Percentiles rank a stretch among this genome's conserved stretches.
Evolutionary conservation across 768 basidiomycete genomes (phyloP).

Genomic region (Mycena indigotica): DNA sequence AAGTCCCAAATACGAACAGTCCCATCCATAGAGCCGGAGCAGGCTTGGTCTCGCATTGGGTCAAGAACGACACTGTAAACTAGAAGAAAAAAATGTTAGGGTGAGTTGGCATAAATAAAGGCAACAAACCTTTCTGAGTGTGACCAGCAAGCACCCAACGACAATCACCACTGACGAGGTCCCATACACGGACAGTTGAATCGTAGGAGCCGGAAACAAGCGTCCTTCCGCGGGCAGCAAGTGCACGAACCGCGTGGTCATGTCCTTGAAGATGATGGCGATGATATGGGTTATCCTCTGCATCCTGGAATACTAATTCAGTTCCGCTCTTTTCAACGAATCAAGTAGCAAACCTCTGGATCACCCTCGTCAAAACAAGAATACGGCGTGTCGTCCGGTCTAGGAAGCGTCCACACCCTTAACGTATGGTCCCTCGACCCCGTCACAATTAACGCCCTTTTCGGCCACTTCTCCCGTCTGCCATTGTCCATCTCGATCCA

Average conservation of each 20-base stretch:
- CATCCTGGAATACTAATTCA: conserved; percentile 56
- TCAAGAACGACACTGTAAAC: conserved; percentile 97
- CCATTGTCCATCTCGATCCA: conserved; percentile 75
- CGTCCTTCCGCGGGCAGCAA: conserved; percentile 88
- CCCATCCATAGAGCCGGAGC: conserved; percentile 98
- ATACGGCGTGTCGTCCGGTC: conserved; percentile 17
- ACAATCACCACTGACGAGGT: conserved; percentile 80
- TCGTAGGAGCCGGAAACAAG: conserved; percentile 97
- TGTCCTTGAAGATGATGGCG: conserved; percentile 84
- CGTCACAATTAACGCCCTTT: conserved; percentile 52
- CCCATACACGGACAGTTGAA: conserved; percentile 93
- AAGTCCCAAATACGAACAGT: conserved; percentile 96
- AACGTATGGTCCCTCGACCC: conserved; percentile 51
- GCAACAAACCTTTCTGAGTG: conserved; percentile 81
- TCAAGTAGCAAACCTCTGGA: conserved; percentile 10
- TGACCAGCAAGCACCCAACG: conserved; percentile 84
- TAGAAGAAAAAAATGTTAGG: conserved; percentile 32
- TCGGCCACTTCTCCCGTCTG: conserved; percentile 40
- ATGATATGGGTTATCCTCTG: conserved; percentile 85
- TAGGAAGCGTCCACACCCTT: conserved; percentile 34
- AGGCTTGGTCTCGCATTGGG: conserved; percentile 81
- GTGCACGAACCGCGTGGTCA: conserved; percentile 85
- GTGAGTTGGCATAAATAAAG: conserved; percentile 1
- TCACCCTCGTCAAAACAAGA: conserved; percentile 24
- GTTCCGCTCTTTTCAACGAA: conserved; percentile 18